A percentile compares a stretch with the other conserved stretches of the same genome.
These are phyloP conservation scores for Beta macrorhiza DNA, from an alignment of 179 eudicot genomes.

Conservation along the genomic window DNA sequence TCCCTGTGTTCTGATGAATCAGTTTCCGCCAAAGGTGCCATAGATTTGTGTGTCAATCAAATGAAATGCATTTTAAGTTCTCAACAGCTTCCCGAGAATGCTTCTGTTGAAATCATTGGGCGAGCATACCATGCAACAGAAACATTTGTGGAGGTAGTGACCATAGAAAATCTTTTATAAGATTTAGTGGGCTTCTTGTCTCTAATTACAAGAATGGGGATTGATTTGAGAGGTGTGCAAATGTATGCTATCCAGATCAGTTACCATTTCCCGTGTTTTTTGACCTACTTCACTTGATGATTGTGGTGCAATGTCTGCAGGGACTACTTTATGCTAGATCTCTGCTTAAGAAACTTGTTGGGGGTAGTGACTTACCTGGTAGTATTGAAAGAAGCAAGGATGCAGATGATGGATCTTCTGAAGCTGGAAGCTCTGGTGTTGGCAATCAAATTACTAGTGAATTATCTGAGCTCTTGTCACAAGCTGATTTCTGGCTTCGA, in stretches of 20 bases:
- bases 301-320: conserved; percentile 42
- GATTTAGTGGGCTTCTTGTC: conserved; percentile 8
- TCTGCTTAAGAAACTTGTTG: conserved; percentile 72
- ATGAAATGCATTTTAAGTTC: conserved; percentile 77
- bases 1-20: conserved; percentile 81
- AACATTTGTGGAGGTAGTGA: conserved; percentile 84
- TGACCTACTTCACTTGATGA: conserved; percentile 4
- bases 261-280: neutral
- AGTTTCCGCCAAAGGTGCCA: conserved; percentile 81
- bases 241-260: neutral
- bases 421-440: conserved; percentile 84
- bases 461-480: conserved; percentile 65
- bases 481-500: conserved; percentile 83
- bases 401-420: conserved; percentile 81
- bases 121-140: conserved; percentile 96
- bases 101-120: conserved; percentile 90
- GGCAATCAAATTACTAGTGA: conserved; percentile 75
- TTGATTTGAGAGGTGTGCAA: neutral
- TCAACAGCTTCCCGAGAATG: conserved; percentile 75
- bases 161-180: neutral
- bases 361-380: conserved; percentile 56
- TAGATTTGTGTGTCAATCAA: conserved; percentile 84
- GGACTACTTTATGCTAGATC: conserved; percentile 76
- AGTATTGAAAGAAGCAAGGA: conserved; percentile 69
- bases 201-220: neutral